Percentiles rank a stretch among this genome's conserved stretches.
These are phyloP conservation scores for Erodium trifolium DNA, from an alignment of 441 rosid species.

Conservation along the genomic window DNA sequence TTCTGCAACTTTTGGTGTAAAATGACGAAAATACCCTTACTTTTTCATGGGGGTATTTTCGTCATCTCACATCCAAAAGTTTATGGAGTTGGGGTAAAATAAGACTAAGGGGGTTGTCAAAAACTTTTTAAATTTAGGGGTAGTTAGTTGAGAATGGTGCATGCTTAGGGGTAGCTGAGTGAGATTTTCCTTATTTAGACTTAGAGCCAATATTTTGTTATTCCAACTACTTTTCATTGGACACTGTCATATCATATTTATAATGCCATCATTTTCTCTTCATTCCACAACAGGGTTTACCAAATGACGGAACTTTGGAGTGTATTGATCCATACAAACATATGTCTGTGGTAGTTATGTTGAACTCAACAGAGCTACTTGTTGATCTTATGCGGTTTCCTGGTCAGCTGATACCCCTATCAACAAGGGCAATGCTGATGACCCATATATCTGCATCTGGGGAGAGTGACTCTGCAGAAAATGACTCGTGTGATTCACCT, in stretches of 20 bases:
- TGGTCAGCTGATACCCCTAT: slow-evolving; percentile 78
- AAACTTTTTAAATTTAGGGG: no score
- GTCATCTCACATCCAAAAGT: no score
- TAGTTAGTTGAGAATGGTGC: no score
- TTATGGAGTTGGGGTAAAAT: no score
- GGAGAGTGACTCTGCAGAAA: slow-evolving; percentile 99
- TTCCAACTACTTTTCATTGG: neutral
- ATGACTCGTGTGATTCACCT: slow-evolving; percentile 99
- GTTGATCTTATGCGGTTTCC: slow-evolving; percentile 98
- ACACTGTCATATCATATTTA: neutral
- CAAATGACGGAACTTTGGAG: slow-evolving; percentile 80
- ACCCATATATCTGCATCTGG: slow-evolving; percentile 93
- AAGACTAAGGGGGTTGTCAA: no score
- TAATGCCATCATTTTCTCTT: neutral
- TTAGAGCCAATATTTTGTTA: neutral
- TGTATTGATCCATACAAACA: slow-evolving; percentile 72
- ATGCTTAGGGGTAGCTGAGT: no score
- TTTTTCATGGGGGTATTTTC: no score
- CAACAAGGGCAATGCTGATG: slow-evolving; percentile 87
- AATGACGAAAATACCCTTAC: no score
- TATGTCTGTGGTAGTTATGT: slow-evolving; percentile 81
- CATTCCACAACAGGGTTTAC: slow-evolving; percentile 61
- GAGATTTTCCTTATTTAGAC: no score
- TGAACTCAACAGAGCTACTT: slow-evolving; percentile 84
- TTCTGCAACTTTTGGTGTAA: no score